Evolutionary conservation across 169 alveolate species (phyloP).

Genomic region (Cryptosporidium bovis): DNA sequence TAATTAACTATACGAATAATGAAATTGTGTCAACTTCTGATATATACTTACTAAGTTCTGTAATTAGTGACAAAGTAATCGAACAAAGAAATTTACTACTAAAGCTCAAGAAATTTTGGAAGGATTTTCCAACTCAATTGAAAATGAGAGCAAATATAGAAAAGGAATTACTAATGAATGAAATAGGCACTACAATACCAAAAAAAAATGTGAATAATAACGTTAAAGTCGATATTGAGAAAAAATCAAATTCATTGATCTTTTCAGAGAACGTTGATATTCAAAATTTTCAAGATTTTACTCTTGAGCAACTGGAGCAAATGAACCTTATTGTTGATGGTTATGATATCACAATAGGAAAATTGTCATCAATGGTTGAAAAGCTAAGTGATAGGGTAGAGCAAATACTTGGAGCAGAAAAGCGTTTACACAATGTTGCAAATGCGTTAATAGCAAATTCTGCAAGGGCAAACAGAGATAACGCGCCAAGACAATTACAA

Average conservation of each 20-base stretch:
- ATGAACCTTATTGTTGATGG: conserved; percentile 24
- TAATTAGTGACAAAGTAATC: conserved; percentile 27
- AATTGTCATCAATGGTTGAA: conserved; percentile 27
- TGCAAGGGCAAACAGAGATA: background rate
- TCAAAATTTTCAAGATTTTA: background rate
- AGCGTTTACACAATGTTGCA: conserved; percentile 56
- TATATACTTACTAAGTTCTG: conserved; percentile 52
- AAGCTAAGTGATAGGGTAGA: conserved; percentile 47
- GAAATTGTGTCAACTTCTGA: conserved; percentile 32
- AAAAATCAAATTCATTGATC: background rate
- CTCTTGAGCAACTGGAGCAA: conserved; percentile 11
- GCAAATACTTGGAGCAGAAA: conserved; percentile 37
- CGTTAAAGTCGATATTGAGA: background rate
- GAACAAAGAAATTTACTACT: conserved; percentile 37
- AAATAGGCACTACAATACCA: background rate
- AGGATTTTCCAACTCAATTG: conserved; percentile 3
- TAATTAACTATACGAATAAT: conserved; percentile 13
- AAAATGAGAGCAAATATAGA: conserved; percentile 8
- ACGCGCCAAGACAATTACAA: background rate
- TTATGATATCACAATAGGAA: conserved; percentile 25
- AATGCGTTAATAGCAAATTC: conserved; percentile 38
- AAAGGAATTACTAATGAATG: background rate
- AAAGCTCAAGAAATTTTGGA: conserved; percentile 60
- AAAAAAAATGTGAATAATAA: background rate
- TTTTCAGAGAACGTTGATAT: background rate